Evolutionary conservation across 108 stramenopile species (phyloP).

Genomic region (Skeletonema potamos): DNA sequence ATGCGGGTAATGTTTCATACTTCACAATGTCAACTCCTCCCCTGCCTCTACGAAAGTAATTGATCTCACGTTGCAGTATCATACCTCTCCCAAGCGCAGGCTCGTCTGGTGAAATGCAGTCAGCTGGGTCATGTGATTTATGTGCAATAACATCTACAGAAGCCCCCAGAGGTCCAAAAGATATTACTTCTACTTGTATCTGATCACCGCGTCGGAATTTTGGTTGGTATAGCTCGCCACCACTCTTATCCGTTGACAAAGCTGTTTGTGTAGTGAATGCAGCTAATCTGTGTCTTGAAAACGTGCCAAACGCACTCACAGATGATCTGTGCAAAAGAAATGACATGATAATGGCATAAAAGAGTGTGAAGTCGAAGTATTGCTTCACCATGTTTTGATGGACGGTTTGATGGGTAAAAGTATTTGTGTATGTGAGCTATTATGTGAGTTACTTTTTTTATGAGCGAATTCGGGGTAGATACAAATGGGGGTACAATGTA

Average conservation of each 20-base stretch:
- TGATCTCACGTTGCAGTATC: slow-evolving; percentile 75
- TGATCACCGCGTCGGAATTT: slow-evolving; percentile 62
- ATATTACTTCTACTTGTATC: slow-evolving; percentile 73
- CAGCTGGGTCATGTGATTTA: slow-evolving; percentile 53
- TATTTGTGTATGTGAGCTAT: too few relatives aligned
- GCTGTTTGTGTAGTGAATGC: background rate
- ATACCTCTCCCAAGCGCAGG: slow-evolving; percentile 69
- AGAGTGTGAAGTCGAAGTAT: background rate
- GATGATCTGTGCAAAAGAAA: background rate
- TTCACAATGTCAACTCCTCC: slow-evolving; percentile 71
- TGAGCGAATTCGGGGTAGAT: too few relatives aligned
- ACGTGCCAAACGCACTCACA: background rate
- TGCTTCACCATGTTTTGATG: background rate
- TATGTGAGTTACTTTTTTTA: too few relatives aligned
- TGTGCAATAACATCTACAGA: slow-evolving; percentile 69
- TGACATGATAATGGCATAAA: background rate
- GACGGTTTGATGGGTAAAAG: too few relatives aligned
- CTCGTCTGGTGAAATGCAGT: slow-evolving; percentile 63
- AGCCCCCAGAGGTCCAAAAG: slow-evolving; percentile 80
- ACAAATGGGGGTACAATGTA: too few relatives aligned
- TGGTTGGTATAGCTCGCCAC: slow-evolving; percentile 28
- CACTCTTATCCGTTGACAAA: background rate
- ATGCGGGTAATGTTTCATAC: slow-evolving; percentile 76
- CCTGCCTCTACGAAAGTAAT: slow-evolving; percentile 68
- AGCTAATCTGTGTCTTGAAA: background rate